Conservation (phyloP, 2,329 filamentous ascomycete species). For the Nemania bipapillata region DNA sequence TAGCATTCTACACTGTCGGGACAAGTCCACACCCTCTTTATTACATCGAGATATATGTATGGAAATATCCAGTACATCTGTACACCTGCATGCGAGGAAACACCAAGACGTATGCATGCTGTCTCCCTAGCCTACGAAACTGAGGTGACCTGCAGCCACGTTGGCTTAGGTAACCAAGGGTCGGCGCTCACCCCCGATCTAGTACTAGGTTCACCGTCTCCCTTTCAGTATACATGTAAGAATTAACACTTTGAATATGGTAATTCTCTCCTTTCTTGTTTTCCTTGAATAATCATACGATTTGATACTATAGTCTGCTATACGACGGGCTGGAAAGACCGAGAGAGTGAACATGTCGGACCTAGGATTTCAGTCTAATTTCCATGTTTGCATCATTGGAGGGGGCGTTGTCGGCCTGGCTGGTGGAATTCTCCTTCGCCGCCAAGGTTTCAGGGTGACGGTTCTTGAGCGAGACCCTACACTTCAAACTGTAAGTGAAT, state of each 20-base stretch:
- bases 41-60: slow-evolving; percentile 4
- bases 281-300: not conserved
- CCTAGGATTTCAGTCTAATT: slow-evolving; percentile 13
- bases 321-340: not conserved
- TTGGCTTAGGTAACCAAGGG: not conserved
- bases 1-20: not conserved
- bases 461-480: slow-evolving; percentile 38
- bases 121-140: not conserved
- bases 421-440: slow-evolving; percentile 40
- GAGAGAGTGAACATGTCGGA: slow-evolving; percentile 11
- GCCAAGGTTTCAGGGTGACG: slow-evolving; percentile 40
- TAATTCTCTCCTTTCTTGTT: not conserved
- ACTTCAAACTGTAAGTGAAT: slow-evolving; percentile 36
- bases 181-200: not conserved
- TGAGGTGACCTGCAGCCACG: not conserved
- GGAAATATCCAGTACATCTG: not conserved
- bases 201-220: not conserved
- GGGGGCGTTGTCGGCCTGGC: slow-evolving; percentile 40
- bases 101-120: not conserved
- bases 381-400: slow-evolving; percentile 41
- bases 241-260: not conserved
- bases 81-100: not conserved
- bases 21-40: not conserved
- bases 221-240: not conserved
- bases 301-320: not conserved